phyloP scores from a whole-genome alignment of 768 basidiomycete genomes.

The Suillus paluster region DNA sequence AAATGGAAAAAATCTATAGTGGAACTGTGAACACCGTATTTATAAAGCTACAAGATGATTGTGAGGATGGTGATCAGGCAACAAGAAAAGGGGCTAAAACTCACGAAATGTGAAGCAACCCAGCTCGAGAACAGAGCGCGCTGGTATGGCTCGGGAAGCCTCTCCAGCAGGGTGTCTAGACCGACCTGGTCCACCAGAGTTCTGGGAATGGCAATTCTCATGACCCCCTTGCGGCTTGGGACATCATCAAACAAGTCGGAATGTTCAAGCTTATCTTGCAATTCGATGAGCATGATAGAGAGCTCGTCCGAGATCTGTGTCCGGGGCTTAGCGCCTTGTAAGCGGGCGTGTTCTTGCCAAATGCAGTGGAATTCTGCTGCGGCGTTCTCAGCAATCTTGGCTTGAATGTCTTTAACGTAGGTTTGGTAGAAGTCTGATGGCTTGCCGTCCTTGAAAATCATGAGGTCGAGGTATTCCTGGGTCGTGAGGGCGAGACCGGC shows the following conservation, averaged over 20 bases:
- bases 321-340: constrained; percentile 81
- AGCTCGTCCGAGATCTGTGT: constrained; percentile 95
- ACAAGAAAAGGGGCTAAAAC: constrained; percentile 34
- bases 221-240: constrained; percentile 75
- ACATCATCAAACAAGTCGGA: constrained; percentile 87
- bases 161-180: constrained; percentile 72
- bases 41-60: constrained; percentile 71
- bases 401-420: constrained; percentile 93
- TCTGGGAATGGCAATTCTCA: constrained; percentile 85
- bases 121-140: constrained; percentile 89
- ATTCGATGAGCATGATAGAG: constrained; percentile 82
- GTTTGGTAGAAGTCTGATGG: constrained; percentile 86
- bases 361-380: constrained; percentile 89
- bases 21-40: constrained; percentile 84
- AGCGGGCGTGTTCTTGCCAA: constrained; percentile 86
- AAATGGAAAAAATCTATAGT: constrained; percentile 98
- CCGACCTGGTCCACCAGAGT: constrained; percentile 87
- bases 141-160: constrained; percentile 84
- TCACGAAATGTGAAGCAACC: constrained; percentile 83
- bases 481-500: constrained; percentile 92
- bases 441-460: constrained; percentile 93
- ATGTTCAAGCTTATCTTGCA: constrained; percentile 90
- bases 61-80: constrained; percentile 6
- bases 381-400: constrained; percentile 88
- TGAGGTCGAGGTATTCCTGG: constrained; percentile 84